Percentiles rank a stretch among this genome's conserved stretches.
phyloP scores from a whole-genome alignment of 2,329 filamentous ascomycete genomes.

The Coniochaeta sp. region DNA sequence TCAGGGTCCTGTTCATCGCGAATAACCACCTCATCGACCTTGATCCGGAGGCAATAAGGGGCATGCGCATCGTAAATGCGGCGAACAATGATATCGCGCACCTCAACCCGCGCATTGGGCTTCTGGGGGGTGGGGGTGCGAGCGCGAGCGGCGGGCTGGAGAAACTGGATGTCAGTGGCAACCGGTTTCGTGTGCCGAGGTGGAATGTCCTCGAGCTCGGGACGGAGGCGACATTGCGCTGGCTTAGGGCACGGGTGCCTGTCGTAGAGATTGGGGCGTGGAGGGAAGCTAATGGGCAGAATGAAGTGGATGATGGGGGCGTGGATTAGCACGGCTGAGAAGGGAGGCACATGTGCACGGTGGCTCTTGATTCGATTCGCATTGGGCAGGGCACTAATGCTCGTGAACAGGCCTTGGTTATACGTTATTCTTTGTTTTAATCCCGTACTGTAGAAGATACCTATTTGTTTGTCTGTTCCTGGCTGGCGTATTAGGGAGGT shows the following conservation, averaged over 20 bases:
- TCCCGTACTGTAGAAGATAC: neutral
- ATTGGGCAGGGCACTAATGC: neutral
- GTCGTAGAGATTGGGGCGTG: conserved; percentile 51
- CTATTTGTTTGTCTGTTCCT: neutral
- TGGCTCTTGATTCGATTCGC: too few species aligned
- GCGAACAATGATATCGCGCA: conserved; percentile 81
- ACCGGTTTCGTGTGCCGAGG: conserved; percentile 80
- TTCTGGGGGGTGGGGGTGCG: conserved; percentile 52
- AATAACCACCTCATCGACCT: conserved; percentile 76
- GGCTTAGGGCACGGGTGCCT: conserved; percentile 72
- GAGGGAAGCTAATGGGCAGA: conserved; percentile 35
- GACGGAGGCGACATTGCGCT: conserved; percentile 75
- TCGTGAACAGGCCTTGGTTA: neutral
- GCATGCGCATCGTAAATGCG: conserved; percentile 69
- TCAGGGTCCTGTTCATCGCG: conserved; percentile 64
- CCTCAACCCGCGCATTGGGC: conserved; percentile 72
- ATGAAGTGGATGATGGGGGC: conserved; percentile 14
- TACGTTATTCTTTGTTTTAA: neutral
- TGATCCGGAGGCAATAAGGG: conserved; percentile 64
- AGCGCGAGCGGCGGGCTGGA: conserved; percentile 49
- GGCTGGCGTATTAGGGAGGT: neutral
- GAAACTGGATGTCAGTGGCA: conserved; percentile 72
- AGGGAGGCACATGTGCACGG: too few species aligned
- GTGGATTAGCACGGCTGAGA: too few species aligned
- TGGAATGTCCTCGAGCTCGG: conserved; percentile 80